Evolutionary conservation across 1,284 basidiomycete genomes (phyloP), one percentile per base, ranked within the genome.

Genomic region (Microbotryum scabiosae): DNA sequence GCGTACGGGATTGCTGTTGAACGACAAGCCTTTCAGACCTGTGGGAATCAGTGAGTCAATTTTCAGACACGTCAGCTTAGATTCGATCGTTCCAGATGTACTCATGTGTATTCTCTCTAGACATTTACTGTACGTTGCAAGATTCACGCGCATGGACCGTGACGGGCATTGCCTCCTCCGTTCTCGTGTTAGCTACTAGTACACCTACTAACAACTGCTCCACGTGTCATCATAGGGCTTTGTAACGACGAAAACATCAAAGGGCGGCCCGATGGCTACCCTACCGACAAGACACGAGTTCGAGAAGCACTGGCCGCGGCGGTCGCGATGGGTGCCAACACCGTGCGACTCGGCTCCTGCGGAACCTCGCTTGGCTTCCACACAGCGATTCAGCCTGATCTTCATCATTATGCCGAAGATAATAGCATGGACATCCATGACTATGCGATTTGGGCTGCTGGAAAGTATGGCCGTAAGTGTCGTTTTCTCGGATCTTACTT

Each of bases 301-400:
- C 61, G 61, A 8, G 64, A 66, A 16, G 61, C 61, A 4, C 41
- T 66, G 12, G 61, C 64, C 2, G 63, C 63, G 10, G 61, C 64
- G 0, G 64, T 63, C n/a, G 64, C 64, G 3, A 66, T 66, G 64
- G 64, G 64, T 23, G 58, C 61, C 16, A 66, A 58, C 30, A 63
- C 64, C 14, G 56, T 59, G 30, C 43, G 36, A 46, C 26, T 55
- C 3, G 45, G 30, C 8, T 50, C 61, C 1, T 65, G 64, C 56
- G 61, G 61, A 8, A 54, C 60, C 49, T 63, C 61, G 18, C 32
- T 57, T n/a, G 64, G 36, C 12, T 41, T 41, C 36, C 36, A 16
- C 5, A 12, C 14, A 2, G 36, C 36, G 12, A 41, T 41, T 18
- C 36, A 41, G 36, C 36, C 36, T 41, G 14, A 41, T 6, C 36